Conservation (phyloP, 306 rosid species). For the Geum urbanum region DNA sequence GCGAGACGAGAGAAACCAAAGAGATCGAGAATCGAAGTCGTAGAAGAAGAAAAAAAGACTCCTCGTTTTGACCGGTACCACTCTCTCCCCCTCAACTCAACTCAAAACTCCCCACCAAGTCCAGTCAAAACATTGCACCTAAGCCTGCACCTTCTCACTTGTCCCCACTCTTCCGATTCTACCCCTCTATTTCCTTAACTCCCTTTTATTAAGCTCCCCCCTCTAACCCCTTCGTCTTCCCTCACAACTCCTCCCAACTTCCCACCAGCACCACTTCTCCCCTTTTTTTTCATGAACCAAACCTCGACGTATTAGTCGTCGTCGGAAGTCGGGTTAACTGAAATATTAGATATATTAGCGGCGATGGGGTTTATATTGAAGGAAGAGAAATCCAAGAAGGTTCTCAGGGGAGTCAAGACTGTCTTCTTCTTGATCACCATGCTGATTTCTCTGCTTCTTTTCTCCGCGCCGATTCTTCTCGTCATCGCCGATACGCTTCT, state of each 20-base stretch:
- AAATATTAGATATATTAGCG: no score
- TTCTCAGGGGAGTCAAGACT: conserved; percentile 67
- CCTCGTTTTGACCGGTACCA: conserved; percentile 30
- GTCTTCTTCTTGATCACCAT: conserved; percentile 76
- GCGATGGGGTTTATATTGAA: conserved; percentile 64
- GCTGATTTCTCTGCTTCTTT: conserved; percentile 67
- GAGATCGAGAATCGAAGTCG: no score
- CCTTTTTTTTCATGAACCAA: no score
- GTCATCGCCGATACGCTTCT: conserved; percentile 67
- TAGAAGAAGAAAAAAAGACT: neutral
- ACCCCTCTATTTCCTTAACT: neutral
- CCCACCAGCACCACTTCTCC: neutral
- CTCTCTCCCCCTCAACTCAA: neutral
- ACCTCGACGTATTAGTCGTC: no score
- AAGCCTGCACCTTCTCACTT: conserved; percentile 41
- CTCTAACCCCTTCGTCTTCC: neutral
- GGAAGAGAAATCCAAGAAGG: conserved; percentile 62
- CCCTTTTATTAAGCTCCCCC: conserved; percentile 10
- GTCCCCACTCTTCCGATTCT: neutral
- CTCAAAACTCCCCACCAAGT: neutral
- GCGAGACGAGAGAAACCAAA: conserved; percentile 9
- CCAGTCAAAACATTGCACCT: conserved; percentile 50
- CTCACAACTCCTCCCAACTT: neutral
- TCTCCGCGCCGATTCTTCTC: conserved; percentile 78
- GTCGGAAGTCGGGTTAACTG: no score